Percentiles rank a stretch among this genome's conserved stretches.
Evolutionary conservation across 139 green algal genomes (phyloP).

Genomic region (Microglena sp.): DNA sequence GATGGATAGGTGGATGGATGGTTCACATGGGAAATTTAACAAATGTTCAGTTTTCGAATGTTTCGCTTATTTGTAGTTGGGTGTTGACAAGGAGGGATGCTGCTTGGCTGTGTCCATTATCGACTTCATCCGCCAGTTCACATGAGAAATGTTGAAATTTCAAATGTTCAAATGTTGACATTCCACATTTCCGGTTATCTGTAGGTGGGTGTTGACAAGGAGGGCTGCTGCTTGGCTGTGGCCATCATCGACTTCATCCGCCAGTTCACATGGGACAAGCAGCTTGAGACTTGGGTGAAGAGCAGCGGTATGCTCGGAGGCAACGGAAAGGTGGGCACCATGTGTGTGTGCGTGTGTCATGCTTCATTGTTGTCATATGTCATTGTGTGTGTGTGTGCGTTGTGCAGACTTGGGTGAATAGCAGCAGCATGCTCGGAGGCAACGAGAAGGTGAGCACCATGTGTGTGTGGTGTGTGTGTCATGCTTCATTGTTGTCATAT

Average conservation of each 20-base stretch:
- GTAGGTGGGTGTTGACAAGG: conserved; percentile 37
- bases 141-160: no score
- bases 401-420: no score
- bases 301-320: conserved; percentile 76
- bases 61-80: conserved; percentile 13
- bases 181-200: not conserved
- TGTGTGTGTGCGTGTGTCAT: not conserved
- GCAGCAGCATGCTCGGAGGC: no score
- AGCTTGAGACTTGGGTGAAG: conserved; percentile 97
- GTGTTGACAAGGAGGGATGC: conserved; percentile 37
- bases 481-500: no score
- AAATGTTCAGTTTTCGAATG: no score
- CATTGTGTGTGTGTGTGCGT: no score
- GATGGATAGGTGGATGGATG: no score
- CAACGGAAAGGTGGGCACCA: conserved; percentile 28
- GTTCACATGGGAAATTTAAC: no score
- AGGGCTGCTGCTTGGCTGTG: conserved; percentile 61
- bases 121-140: conserved; percentile 72
- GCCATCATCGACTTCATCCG: conserved; percentile 93
- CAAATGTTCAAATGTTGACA: not conserved
- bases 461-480: no score
- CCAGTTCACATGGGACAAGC: conserved; percentile 95
- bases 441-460: no score
- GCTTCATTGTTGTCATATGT: no score
- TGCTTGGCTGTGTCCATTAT: conserved; percentile 88